These are phyloP conservation scores for Acaromyces ingoldii DNA, from an alignment of 1,284 basidiomycete species.

Conservation along the genomic window DNA sequence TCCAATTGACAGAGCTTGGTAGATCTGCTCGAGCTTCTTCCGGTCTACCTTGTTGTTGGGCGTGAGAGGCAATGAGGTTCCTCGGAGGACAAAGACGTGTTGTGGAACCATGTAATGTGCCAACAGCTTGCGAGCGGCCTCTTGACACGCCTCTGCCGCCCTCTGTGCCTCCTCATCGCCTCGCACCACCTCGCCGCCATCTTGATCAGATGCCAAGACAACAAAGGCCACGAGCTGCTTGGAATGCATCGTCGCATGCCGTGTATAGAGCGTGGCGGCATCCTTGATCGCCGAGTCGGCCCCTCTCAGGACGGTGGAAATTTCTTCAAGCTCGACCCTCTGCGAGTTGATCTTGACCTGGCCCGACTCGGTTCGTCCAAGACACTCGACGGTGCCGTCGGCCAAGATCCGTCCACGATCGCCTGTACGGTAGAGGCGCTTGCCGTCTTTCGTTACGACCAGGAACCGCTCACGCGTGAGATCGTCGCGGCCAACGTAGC, in stretches of 20 bases:
- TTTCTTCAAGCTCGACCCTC: constrained; percentile 49
- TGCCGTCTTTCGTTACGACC: constrained; percentile 20
- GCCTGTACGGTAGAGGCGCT: constrained; percentile 45
- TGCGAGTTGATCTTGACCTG: constrained; percentile 51
- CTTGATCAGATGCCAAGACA: neutral
- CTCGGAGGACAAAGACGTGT: constrained; percentile 26
- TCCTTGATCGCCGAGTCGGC: constrained; percentile 22
- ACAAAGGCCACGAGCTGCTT: constrained; percentile 46
- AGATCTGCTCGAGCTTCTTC: constrained; percentile 16
- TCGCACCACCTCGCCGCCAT: neutral
- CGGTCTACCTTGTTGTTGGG: constrained; percentile 48
- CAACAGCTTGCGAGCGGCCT: constrained; percentile 24
- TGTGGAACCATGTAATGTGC: constrained; percentile 45
- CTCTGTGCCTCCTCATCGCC: constrained; percentile 3
- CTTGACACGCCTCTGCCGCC: neutral
- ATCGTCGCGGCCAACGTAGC: constrained; percentile 38
- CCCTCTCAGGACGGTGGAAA: constrained; percentile 32
- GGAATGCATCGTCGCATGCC: constrained; percentile 32
- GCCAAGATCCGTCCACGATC: constrained; percentile 44
- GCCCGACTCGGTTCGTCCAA: constrained; percentile 41
- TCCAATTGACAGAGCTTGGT: constrained; percentile 12
- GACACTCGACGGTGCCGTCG: constrained; percentile 40
- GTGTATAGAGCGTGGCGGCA: constrained; percentile 38
- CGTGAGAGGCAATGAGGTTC: constrained; percentile 32
- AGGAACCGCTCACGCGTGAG: constrained; percentile 37